phyloP scores from a whole-genome alignment of 169 alveolate species.

The Plasmodium vinckei region DNA sequence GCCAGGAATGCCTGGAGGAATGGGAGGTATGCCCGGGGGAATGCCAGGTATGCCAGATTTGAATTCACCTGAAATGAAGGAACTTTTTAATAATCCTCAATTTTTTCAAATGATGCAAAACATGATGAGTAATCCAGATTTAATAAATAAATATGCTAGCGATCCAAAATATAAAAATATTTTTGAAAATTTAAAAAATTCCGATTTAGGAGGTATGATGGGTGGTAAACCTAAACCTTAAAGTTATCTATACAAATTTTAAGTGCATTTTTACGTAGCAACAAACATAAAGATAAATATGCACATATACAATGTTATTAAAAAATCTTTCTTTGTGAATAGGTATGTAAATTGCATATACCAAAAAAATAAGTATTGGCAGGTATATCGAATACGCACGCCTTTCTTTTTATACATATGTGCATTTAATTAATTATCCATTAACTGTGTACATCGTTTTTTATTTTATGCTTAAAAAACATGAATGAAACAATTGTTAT shows the following conservation, averaged over 20 bases:
- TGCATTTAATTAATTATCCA: no score
- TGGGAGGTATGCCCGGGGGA: constrained; percentile 83
- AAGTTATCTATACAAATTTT: neutral
- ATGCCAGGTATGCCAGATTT: constrained; percentile 80
- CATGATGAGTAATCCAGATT: constrained; percentile 82
- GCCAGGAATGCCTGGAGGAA: constrained; percentile 77
- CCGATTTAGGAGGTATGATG: constrained; percentile 71
- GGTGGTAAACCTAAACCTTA: constrained; percentile 32
- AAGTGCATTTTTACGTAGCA: neutral
- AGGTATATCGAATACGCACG: no score
- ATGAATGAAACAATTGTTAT: no score
- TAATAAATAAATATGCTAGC: constrained; percentile 78
- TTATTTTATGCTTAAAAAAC: no score
- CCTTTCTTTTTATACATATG: no score
- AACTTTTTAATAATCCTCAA: constrained; percentile 61
- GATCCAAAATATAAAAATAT: constrained; percentile 81
- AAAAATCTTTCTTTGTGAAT: no score
- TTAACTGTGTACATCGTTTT: no score
- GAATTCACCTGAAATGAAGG: constrained; percentile 76
- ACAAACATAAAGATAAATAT: neutral
- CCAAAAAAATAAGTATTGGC: no score
- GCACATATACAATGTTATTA: no score
- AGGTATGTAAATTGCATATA: no score
- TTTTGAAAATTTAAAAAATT: constrained; percentile 66
- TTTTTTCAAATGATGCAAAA: constrained; percentile 83